Conservation (phyloP, 169 alveolate genomes). For the Cryptosporidium bovis region DNA sequence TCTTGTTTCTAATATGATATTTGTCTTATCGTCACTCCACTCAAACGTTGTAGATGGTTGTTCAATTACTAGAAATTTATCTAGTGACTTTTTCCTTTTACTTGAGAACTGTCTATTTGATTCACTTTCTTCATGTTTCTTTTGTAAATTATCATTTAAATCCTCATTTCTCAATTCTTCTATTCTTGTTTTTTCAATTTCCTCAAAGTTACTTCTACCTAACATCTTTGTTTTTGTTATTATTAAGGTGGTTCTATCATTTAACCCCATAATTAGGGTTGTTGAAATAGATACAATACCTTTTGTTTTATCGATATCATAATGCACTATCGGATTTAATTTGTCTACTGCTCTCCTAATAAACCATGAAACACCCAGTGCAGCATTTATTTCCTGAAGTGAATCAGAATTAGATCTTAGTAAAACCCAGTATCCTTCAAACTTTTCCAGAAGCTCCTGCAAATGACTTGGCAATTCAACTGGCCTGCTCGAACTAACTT, state of each 20-base stretch:
- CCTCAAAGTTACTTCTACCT: slow-evolving; percentile 45
- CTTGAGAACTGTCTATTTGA: slow-evolving; percentile 29
- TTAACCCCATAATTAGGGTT: slow-evolving; percentile 63
- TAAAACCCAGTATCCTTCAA: slow-evolving; percentile 64
- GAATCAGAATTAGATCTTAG: slow-evolving; percentile 69
- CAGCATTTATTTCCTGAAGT: slow-evolving; percentile 69
- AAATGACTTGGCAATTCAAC: slow-evolving; percentile 27
- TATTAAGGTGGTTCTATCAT: slow-evolving; percentile 46
- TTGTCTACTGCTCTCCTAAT: slow-evolving; percentile 69
- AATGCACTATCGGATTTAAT: slow-evolving; percentile 64
- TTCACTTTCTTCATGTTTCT: slow-evolving; percentile 20
- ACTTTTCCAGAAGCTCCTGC: slow-evolving; percentile 24
- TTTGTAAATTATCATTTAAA: slow-evolving; percentile 1
- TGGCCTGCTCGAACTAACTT: slow-evolving; percentile 27
- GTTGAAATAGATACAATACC: slow-evolving; percentile 67
- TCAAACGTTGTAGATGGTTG: slow-evolving; percentile 69
- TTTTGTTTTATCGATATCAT: slow-evolving; percentile 45
- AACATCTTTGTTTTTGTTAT: slow-evolving; percentile 32
- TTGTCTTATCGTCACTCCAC: slow-evolving; percentile 68
- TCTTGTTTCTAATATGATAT: slow-evolving; percentile 66
- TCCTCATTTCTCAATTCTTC: slow-evolving; percentile 61
- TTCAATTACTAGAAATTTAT: slow-evolving; percentile 53
- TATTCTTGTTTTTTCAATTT: slow-evolving; percentile 43
- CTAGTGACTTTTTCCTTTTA: slow-evolving; percentile 51
- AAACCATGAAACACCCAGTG: slow-evolving; percentile 73